A percentile compares a stretch with the other conserved stretches of the same genome.
Evolutionary conservation across 768 basidiomycete species (phyloP).

Genomic region (Lentinula aciculospora): DNA sequence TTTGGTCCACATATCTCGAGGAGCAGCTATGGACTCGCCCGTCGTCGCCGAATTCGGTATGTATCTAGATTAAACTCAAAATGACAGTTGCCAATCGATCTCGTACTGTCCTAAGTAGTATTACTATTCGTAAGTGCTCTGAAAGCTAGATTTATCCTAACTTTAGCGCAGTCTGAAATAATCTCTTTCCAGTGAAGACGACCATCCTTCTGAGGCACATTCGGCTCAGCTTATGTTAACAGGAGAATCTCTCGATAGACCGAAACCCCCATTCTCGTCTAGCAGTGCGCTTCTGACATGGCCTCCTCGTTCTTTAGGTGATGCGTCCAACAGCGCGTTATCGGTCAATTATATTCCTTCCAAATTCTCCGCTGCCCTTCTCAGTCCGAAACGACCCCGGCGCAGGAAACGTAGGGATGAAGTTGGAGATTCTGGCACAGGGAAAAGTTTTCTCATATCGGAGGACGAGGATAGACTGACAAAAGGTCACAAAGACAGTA

Average conservation of each 20-base stretch:
- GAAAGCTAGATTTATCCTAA: background rate
- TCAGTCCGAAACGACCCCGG: conserved; percentile 35
- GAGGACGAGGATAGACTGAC: background rate
- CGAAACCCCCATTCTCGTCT: conserved; percentile 31
- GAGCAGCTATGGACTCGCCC: conserved; percentile 9
- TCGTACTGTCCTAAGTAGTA: background rate
- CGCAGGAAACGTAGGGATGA: conserved; percentile 54
- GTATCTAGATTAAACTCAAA: conserved; percentile 8
- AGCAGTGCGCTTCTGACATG: conserved; percentile 12
- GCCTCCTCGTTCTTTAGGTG: background rate
- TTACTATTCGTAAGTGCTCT: background rate
- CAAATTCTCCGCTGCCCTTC: conserved; percentile 57
- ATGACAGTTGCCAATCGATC: conserved; percentile 9
- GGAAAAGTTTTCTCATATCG: conserved; percentile 23
- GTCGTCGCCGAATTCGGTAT: conserved; percentile 11
- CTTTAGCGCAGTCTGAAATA: conserved; percentile 20
- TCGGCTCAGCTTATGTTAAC: conserved; percentile 45
- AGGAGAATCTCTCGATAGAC: conserved; percentile 33
- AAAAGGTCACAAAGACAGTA: conserved; percentile 22
- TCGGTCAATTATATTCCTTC: conserved; percentile 70
- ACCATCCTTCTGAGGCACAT: conserved; percentile 35
- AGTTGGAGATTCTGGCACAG: conserved; percentile 33
- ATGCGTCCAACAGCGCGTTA: conserved; percentile 27
- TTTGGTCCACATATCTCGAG: conserved; percentile 49
- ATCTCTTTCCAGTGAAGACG: conserved; percentile 32